Base-by-base conservation (phyloP, 805 yeast species). In the Candida broadrunensis region DNA sequence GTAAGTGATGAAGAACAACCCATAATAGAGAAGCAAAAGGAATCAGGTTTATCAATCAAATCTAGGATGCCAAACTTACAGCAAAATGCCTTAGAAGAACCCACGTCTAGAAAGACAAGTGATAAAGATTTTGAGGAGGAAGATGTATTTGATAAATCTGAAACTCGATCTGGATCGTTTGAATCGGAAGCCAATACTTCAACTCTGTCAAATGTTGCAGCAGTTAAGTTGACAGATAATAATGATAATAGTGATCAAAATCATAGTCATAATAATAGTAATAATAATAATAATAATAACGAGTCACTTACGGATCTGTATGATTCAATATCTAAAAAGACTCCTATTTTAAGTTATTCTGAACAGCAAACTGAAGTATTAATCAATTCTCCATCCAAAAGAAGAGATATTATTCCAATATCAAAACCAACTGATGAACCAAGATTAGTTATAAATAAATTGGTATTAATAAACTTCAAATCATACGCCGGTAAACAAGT, bases 401-500 rank as follows among this genome's bases (percentile, higher is more conserved):
- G 60, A 33, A 47, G 62, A 23, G 63, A 58, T 18, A 15, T 27
- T 18, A 45, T 39, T 4, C 39, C 35, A n/a, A 47, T 48, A 5
- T 27, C 41, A 3, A 15, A 29, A 15, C 32, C 32, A n/a, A 42
- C 45, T 8, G 51, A 56, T 32, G 72, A 65, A 50, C 75, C 81
- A 19, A 69, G 99, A 36, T 62, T 93, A 19, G 93, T 88, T 5
- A 90, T 93, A 34, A 69, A 81, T 34, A 79, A 80, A 49, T 63
- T 93, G 20, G 84, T 83, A 1, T 70, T 95, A 32, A 81, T 83
- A 2, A 85, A 93, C 58, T 93, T 93, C 76, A 93, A 93, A 58
- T 89, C 97, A 0, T 93, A 93, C 58, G 98, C 97, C 1, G 99
- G 99, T 0, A 68, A 75, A 14, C 98, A 93, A 64, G 78, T 79